Evolutionary conservation across 2,329 filamentous ascomycete genomes (phyloP).

Genomic region (Botrytis byssoidea): DNA sequence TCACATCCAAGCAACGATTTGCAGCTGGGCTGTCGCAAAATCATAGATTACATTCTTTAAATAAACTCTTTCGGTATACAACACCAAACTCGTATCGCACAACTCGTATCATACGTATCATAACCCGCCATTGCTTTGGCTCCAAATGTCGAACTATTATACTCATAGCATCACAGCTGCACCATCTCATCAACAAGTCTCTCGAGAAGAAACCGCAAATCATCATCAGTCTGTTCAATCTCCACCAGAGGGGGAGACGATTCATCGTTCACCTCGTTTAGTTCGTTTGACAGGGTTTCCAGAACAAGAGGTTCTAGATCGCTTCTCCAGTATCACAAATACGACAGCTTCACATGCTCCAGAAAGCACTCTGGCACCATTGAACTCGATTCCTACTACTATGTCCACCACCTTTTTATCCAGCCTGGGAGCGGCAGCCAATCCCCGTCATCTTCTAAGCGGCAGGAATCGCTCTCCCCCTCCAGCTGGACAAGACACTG

Average conservation of each 20-base stretch:
- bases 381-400: background rate
- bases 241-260: background rate
- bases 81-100: background rate
- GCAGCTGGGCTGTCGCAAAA: constrained; percentile 3
- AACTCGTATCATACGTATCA: too few species aligned
- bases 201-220: background rate
- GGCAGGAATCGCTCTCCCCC: background rate
- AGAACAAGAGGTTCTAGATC: background rate
- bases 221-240: background rate
- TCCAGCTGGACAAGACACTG: too few species aligned
- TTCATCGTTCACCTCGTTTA: background rate
- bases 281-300: background rate
- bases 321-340: background rate
- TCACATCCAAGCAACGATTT: background rate
- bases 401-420: too few species aligned
- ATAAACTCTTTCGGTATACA: background rate
- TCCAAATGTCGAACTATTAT: background rate
- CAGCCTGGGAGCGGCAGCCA: too few species aligned
- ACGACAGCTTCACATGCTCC: background rate
- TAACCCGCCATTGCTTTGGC: background rate
- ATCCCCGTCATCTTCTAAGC: too few species aligned
- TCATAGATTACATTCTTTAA: background rate
- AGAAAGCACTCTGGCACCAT: background rate
- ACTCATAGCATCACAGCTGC: background rate
- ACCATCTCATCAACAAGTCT: too few species aligned